phyloP scores from a whole-genome alignment of 2,329 filamentous ascomycete species.

The Ilyonectria destructans region DNA sequence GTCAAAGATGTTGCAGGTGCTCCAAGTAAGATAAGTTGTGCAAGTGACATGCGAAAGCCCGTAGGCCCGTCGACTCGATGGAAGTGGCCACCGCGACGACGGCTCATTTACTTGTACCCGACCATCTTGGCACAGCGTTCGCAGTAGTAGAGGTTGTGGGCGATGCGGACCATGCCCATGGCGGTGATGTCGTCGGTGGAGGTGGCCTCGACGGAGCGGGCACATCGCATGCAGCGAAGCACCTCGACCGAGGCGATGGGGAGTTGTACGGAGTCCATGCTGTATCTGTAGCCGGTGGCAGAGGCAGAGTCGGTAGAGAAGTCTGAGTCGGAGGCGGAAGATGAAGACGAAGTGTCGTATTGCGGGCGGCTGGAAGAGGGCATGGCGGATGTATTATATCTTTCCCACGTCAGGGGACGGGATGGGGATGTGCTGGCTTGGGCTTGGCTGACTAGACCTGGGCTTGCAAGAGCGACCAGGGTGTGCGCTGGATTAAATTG shows the following conservation, averaged over 20 bases:
- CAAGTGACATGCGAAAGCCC: slow-evolving; percentile 19
- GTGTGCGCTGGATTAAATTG: slow-evolving; percentile 33
- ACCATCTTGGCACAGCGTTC: slow-evolving; percentile 75
- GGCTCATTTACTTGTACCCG: slow-evolving; percentile 71
- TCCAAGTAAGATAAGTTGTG: slow-evolving; percentile 9
- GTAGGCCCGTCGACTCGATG: slow-evolving; percentile 28
- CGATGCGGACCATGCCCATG: slow-evolving; percentile 76
- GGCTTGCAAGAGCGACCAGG: slow-evolving; percentile 19
- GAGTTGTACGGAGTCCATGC: slow-evolving; percentile 65
- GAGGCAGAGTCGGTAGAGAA: slow-evolving; percentile 54
- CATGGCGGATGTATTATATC: slow-evolving; percentile 45
- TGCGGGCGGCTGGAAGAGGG: slow-evolving; percentile 41
- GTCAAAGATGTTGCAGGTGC: slow-evolving; percentile 23
- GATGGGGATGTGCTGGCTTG: slow-evolving; percentile 27
- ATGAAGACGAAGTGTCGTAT: slow-evolving; percentile 45
- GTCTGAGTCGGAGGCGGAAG: slow-evolving; percentile 41
- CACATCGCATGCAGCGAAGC: slow-evolving; percentile 76
- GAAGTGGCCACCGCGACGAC: slow-evolving; percentile 14
- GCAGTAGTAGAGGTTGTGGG: slow-evolving; percentile 79
- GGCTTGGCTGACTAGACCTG: slow-evolving; percentile 16
- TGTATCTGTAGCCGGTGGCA: slow-evolving; percentile 57
- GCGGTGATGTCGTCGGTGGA: slow-evolving; percentile 72
- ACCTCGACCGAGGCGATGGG: slow-evolving; percentile 71
- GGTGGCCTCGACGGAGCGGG: slow-evolving; percentile 73
- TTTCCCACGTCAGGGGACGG: slow-evolving; percentile 24